phyloP scores from a whole-genome alignment of 75 land plant genomes.

The Sequoiadendron giganteum region DNA sequence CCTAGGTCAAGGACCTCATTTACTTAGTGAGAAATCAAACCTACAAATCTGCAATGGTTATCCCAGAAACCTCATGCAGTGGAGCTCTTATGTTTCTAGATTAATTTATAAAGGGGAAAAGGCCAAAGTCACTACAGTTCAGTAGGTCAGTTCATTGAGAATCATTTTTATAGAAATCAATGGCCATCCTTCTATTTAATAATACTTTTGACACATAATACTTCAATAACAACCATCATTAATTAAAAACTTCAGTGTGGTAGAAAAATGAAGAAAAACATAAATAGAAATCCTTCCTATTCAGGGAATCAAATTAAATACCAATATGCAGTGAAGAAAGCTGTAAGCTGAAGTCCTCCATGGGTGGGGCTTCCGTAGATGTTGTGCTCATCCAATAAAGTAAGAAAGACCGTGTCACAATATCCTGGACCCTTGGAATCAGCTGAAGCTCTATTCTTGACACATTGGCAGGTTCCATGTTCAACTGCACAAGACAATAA shows the following conservation, averaged over 20 bases:
- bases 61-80: too few relatives aligned
- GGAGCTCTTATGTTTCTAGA: background rate
- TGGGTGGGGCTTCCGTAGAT: constrained; percentile 48
- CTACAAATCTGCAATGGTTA: background rate
- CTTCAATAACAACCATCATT: background rate
- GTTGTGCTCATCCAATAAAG: constrained; percentile 66
- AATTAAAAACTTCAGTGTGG: background rate
- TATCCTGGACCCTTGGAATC: constrained; percentile 64
- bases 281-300: background rate
- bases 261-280: background rate
- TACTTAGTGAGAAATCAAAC: background rate
- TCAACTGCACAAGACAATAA: constrained; percentile 46
- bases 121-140: background rate
- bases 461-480: constrained; percentile 44
- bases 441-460: constrained; percentile 58
- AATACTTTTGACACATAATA: background rate
- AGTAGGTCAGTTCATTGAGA: background rate
- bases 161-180: background rate
- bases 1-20: background rate
- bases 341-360: constrained; percentile 82
- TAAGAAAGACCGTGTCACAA: constrained; percentile 51
- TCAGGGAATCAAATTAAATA: constrained; percentile 16
- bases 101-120: background rate
- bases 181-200: background rate
- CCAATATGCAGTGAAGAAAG: constrained; percentile 81